phyloP scores from a whole-genome alignment of 441 rosid species.

The Pelargonium australe region DNA sequence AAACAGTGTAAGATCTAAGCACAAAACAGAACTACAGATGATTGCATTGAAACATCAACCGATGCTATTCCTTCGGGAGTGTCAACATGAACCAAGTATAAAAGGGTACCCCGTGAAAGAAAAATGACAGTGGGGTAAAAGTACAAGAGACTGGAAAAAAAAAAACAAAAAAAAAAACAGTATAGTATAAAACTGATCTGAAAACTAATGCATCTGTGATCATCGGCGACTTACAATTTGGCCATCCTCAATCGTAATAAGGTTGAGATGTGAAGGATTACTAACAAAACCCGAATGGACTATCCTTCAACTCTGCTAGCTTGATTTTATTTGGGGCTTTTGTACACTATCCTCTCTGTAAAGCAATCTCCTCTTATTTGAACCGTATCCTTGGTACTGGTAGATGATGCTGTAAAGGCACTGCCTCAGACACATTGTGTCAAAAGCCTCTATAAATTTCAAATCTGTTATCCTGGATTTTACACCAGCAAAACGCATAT shows the following conservation, averaged over 20 bases:
- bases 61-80: too few relatives aligned
- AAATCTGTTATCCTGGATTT: slow-evolving; percentile 58
- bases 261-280: not conserved
- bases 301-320: not conserved
- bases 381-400: slow-evolving; percentile 72
- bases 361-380: slow-evolving; percentile 71
- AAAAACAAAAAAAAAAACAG: too few relatives aligned
- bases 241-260: too few relatives aligned
- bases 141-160: too few relatives aligned
- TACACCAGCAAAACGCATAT: slow-evolving; percentile 55
- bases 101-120: too few relatives aligned
- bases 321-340: slow-evolving; percentile 38
- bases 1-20: too few relatives aligned
- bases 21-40: too few relatives aligned
- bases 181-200: not conserved
- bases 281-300: not conserved
- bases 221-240: not conserved
- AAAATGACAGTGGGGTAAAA: too few relatives aligned
- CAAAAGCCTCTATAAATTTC: slow-evolving; percentile 57
- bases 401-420: slow-evolving; percentile 66
- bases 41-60: too few relatives aligned
- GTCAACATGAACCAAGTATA: too few relatives aligned
- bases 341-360: slow-evolving; percentile 50
- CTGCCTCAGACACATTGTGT: slow-evolving; percentile 42
- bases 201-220: slow-evolving; percentile 1